Evolutionary conservation across 2,329 filamentous ascomycete species (phyloP), one percentile per base, ranked within the genome.

Genomic region (Alternaria atra): DNA sequence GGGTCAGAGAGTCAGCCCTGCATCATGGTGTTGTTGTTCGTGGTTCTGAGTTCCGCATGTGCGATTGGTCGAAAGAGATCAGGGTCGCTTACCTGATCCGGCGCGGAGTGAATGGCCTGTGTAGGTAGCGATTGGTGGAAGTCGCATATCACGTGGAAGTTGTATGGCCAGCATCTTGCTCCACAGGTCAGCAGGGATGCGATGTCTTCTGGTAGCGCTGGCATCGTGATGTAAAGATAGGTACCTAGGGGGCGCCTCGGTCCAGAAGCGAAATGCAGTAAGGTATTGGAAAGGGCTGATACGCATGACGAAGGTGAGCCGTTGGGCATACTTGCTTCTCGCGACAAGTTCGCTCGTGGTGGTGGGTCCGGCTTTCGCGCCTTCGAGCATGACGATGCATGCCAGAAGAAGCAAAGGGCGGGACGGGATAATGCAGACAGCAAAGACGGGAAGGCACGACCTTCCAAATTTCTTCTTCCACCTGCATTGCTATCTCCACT

Each of bases 1-100:
- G 68, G 67, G 65, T 65, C 51, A 50, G 20, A 58, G 20, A 54
- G 47, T 63, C 64, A 70, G 69, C 66, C 65, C 63, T 69, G 67
- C 60, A 58, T 47, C 34, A 46, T 37, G 20, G 51, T 57, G 51
- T 50, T 55, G 53, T 46, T 60, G 47, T 48, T 39, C 17, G 27
- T 43, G 48, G 54, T 54, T 47, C 47, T 50, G 40, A 37, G 37
- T 50, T 61, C 61, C 57, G 62, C 25, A 37, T 27, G 52, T 48
- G 64, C 55, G 56, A 60, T 59, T 43, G 60, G 58, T 20, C 51
- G 34, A 34, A 32, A 29, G 34, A 15, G 29, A 20, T 55, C 48
- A 64, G 53, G 34, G 46, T 37, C 25, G 47, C 30, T 56, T 60
- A 37, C 66, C 62, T 35, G 25, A 53, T 71, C 52, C 27, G 67